phyloP scores from a whole-genome alignment of 176 grass and related monocot species.

The Neostapfia colusana region DNA sequence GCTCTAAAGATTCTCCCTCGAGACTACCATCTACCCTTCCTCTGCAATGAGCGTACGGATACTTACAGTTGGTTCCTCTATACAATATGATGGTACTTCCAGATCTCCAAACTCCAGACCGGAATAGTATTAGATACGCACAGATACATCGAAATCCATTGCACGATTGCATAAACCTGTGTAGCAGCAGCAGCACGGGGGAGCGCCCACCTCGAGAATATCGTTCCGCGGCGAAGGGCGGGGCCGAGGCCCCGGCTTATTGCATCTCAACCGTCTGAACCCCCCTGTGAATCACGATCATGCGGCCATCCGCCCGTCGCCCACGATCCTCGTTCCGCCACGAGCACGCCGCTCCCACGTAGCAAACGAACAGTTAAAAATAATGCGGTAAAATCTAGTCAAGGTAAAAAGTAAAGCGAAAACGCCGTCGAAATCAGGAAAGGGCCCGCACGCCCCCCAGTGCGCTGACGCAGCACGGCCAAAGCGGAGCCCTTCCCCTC shows the following conservation, averaged over 20 bases:
- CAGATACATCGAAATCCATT: too few relatives aligned
- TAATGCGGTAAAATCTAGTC: too few relatives aligned
- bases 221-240: constrained; percentile 48
- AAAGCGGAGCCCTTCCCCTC: not conserved
- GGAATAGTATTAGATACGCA: not conserved
- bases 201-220: constrained; percentile 69
- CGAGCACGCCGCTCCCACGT: too few relatives aligned
- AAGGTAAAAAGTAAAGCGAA: not conserved
- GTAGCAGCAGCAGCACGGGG: not conserved
- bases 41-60: constrained; percentile 60
- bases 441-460: not conserved
- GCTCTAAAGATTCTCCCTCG: constrained; percentile 36
- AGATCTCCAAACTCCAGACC: constrained; percentile 56
- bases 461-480: not conserved
- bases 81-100: constrained; percentile 84
- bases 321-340: too few relatives aligned
- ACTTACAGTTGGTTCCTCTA: constrained; percentile 76
- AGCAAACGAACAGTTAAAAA: too few relatives aligned
- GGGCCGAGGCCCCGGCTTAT: not conserved
- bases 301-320: too few relatives aligned
- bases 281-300: too few relatives aligned
- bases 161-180: too few relatives aligned
- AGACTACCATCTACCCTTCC: constrained; percentile 29
- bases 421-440: constrained; percentile 1
- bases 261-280: too few relatives aligned